Conservation (phyloP, 306 rosid genomes). For the Sicyos edulis region DNA sequence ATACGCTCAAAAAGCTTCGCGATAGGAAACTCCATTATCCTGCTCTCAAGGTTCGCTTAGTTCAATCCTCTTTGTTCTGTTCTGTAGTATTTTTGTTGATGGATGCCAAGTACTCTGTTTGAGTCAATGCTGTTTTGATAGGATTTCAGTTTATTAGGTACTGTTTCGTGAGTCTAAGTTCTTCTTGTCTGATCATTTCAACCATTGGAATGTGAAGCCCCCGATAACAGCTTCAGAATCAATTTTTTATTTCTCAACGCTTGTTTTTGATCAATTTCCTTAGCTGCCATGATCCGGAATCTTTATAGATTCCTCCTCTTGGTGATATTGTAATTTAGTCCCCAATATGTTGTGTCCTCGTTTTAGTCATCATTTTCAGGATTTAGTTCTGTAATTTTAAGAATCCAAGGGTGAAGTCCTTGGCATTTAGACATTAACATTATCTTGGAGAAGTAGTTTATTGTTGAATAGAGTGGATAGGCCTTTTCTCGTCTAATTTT, state of each 20-base stretch:
- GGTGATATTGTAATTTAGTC: too few species aligned
- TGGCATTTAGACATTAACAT: not conserved
- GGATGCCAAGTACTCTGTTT: not conserved
- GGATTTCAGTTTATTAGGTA: not conserved
- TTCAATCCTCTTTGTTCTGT: not conserved
- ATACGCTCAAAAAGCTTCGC: constrained; percentile 78
- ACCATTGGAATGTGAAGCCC: not conserved
- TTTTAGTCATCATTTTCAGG: too few species aligned
- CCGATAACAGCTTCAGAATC: not conserved
- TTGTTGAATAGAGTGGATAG: not conserved
- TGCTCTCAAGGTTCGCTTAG: constrained; percentile 63
- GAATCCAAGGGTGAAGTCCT: not conserved
- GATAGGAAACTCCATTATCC: constrained; percentile 58
- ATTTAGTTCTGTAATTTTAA: not conserved
- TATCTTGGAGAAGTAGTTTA: not conserved
- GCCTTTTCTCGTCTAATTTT: too few species aligned
- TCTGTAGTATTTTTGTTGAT: not conserved
- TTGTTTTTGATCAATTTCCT: too few species aligned
- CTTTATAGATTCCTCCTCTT: not conserved
- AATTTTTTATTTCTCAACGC: too few species aligned
- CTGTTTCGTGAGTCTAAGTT: not conserved
- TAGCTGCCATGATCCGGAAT: not conserved
- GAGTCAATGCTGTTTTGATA: not conserved
- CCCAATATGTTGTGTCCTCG: not conserved
- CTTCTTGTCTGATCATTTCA: not conserved